These are phyloP conservation scores for Stemphylium beticola DNA, from an alignment of 2,329 filamentous ascomycete species.

Conservation along the genomic window DNA sequence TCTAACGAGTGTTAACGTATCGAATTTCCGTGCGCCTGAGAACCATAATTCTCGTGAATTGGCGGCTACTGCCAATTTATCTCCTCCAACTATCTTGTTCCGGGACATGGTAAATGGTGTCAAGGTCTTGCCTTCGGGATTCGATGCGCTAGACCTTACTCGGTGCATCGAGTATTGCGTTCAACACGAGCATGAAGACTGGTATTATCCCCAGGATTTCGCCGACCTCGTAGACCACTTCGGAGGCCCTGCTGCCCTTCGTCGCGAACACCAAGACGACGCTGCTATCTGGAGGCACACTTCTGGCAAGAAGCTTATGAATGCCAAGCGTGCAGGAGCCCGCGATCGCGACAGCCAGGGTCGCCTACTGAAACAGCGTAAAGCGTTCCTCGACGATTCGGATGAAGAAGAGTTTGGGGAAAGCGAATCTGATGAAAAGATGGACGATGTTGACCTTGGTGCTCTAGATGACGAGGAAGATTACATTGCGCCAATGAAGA, in stretches of 20 bases:
- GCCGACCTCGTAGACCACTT: slow-evolving; percentile 11
- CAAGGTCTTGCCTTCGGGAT: slow-evolving; percentile 15
- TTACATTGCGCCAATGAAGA: neutral
- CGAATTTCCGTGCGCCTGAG: slow-evolving; percentile 19
- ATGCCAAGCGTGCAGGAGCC: neutral
- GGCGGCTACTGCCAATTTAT: neutral
- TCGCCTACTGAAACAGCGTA: slow-evolving; percentile 4
- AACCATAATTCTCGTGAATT: neutral
- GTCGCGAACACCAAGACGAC: slow-evolving; percentile 13
- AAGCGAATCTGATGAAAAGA: neutral
- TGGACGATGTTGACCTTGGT: neutral
- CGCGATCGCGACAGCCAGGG: slow-evolving; percentile 5
- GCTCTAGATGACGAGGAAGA: neutral
- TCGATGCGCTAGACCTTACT: slow-evolving; percentile 33
- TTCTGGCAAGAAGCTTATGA: neutral
- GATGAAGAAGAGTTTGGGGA: slow-evolving; percentile 1
- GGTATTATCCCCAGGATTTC: slow-evolving; percentile 29
- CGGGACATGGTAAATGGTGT: slow-evolving; percentile 23
- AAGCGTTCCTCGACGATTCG: neutral
- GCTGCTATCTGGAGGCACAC: slow-evolving; percentile 16
- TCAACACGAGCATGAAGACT: slow-evolving; percentile 20
- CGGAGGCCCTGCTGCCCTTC: slow-evolving; percentile 17
- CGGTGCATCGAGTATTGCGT: slow-evolving; percentile 25
- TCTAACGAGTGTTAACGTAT: slow-evolving; percentile 20
- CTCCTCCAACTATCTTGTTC: slow-evolving; percentile 18